phyloP scores from a whole-genome alignment of 2,329 filamentous ascomycete genomes.

The Aspergillus glaucus region DNA sequence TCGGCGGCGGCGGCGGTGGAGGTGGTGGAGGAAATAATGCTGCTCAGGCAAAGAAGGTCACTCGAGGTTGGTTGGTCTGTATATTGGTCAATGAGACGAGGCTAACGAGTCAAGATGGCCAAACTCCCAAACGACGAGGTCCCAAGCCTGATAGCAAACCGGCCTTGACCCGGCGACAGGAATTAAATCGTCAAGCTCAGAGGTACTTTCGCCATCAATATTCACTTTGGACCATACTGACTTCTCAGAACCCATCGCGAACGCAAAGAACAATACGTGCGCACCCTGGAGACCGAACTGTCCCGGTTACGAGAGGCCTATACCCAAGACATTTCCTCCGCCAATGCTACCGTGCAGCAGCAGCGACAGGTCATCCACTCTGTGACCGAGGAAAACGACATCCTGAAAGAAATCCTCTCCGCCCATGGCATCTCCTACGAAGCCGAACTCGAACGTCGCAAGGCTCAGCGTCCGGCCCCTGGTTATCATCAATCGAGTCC shows the following conservation, averaged over 20 bases:
- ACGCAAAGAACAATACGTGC: conserved; percentile 93
- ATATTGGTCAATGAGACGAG: conserved; percentile 1
- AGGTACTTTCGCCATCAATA: conserved; percentile 50
- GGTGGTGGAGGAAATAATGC: neutral
- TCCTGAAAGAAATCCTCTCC: conserved; percentile 59
- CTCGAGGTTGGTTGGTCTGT: conserved; percentile 54
- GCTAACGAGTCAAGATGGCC: conserved; percentile 57
- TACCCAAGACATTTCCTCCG: conserved; percentile 62
- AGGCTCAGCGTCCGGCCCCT: conserved; percentile 22
- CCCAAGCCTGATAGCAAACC: conserved; percentile 97
- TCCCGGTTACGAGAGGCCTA: conserved; percentile 70
- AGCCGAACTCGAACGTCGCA: conserved; percentile 37
- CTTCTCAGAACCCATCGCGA: conserved; percentile 82
- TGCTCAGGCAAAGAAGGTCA: conserved; percentile 60
- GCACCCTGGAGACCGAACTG: conserved; percentile 85
- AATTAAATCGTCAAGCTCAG: conserved; percentile 92
- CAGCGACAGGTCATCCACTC: conserved; percentile 72
- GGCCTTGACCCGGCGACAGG: conserved; percentile 82
- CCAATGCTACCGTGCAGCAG: conserved; percentile 41
- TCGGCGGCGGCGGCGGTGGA: conserved; percentile 42
- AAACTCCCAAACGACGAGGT: conserved; percentile 79
- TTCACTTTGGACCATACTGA: neutral
- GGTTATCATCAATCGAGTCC: conserved; percentile 34
- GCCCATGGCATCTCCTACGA: conserved; percentile 56
- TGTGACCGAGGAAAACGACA: conserved; percentile 70